Base-by-base conservation (phyloP, 2,329 filamentous ascomycete species). In the Cercospora janseana region DNA sequence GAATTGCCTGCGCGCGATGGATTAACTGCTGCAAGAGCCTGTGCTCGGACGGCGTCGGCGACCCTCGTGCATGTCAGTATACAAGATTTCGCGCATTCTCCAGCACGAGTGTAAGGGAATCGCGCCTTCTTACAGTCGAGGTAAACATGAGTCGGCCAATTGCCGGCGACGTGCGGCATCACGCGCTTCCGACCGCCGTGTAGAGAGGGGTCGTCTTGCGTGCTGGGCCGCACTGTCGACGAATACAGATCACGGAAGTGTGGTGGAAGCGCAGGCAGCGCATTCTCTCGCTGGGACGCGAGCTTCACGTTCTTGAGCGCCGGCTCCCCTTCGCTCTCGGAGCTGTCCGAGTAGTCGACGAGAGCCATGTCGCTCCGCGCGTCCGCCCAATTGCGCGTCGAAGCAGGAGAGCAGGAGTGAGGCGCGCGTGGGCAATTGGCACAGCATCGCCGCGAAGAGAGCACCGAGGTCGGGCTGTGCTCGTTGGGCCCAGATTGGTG, bases 141-240 rank as follows among this genome's bases (percentile, higher is more conserved):
- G 68, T 95, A 97, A 37, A 97, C 67, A 70, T 97, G 92, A 26
- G 85, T 89, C 1, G 92, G 89, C 93, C 93, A 98, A 68, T 90
- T 88, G 53, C 93, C 93, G 52, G 83, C 81, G 20, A 92, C 76
- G 70, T 98, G 93, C 18, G 92, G 91, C 41, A 83, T 87, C 50
- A 85, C 80, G 32, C 93, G 81, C 65, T 85, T 88, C 37, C 92
- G 83, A 46, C 93, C 93, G 24, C 86, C 86, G 68, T 98, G 93
- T 51, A 97, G 75, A 52, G 78, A 77, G 1, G 92, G 90, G 65
- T 95, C 87, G 70, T 97, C 93, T 60, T 76, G 78, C 31, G 85
- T 85, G 69, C 86, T 88, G 56, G 86, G 76, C 55, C 92, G 83
- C 44, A 87, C 84, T 31, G 84, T 87, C 8, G 87, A 85, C 21